Evolutionary conservation across 2,329 filamentous ascomycete species (phyloP).

Genomic region (Pseudopyricularia cyperi): DNA sequence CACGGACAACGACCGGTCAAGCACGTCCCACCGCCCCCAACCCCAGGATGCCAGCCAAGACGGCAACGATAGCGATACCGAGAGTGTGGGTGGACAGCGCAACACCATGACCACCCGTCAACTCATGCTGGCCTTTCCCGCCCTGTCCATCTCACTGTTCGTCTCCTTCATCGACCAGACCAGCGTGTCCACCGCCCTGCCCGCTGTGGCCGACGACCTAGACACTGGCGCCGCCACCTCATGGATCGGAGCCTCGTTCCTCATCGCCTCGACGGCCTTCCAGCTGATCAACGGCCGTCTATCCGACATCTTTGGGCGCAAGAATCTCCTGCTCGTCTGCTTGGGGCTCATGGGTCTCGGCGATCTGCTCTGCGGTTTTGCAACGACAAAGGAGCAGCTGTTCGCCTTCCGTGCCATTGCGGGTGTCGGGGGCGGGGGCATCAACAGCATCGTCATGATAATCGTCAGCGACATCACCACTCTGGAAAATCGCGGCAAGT

Average conservation of each 20-base stretch:
- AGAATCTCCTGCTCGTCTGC: constrained; percentile 40
- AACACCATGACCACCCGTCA: constrained; percentile 40
- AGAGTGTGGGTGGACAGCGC: constrained; percentile 31
- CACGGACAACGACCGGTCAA: neutral
- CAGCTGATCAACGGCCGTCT: constrained; percentile 51
- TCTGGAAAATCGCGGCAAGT: constrained; percentile 44
- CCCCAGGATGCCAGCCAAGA: neutral
- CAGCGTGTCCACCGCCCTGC: constrained; percentile 36
- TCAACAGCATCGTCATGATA: constrained; percentile 46
- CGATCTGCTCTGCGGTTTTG: constrained; percentile 46
- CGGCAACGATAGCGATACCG: neutral
- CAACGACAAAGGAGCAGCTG: constrained; percentile 40
- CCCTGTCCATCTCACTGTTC: constrained; percentile 36
- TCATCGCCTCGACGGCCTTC: constrained; percentile 48
- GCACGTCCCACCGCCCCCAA: neutral
- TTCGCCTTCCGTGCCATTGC: constrained; percentile 48
- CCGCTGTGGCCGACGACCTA: constrained; percentile 35
- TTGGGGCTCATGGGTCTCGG: constrained; percentile 38
- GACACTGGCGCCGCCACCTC: constrained; percentile 35
- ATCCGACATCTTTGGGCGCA: constrained; percentile 48
- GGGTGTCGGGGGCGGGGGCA: constrained; percentile 49
- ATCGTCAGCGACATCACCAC: constrained; percentile 48
- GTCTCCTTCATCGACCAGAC: constrained; percentile 46
- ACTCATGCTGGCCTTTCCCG: constrained; percentile 35
- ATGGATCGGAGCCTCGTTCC: constrained; percentile 38